Percentiles rank a stretch among this genome's conserved stretches.
These are phyloP conservation scores for Diaporthe humulicola DNA, from an alignment of 2,329 filamentous ascomycete genomes.

Conservation along the genomic window DNA sequence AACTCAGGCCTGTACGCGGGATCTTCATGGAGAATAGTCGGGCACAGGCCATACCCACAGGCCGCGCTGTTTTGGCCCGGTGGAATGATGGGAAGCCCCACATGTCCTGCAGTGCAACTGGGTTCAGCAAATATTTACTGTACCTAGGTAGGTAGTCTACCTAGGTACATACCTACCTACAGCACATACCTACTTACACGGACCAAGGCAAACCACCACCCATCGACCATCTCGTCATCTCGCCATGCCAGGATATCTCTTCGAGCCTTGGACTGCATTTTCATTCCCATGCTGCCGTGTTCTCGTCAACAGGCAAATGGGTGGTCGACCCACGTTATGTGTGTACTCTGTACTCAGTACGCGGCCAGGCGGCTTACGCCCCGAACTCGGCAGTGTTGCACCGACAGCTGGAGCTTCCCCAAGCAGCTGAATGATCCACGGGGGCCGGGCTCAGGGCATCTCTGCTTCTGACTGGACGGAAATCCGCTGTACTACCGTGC, in stretches of 20 bases:
- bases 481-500: not conserved
- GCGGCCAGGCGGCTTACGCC: not conserved
- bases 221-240: too few species aligned
- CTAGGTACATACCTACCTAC: too few species aligned
- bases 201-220: too few species aligned
- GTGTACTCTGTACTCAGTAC: too few species aligned
- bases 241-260: not conserved
- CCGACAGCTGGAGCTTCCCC: not conserved
- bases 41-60: not conserved
- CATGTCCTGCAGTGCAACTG: not conserved
- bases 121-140: too few species aligned
- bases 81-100: not conserved
- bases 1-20: too few species aligned
- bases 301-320: not conserved
- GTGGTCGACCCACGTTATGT: too few species aligned
- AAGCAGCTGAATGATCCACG: not conserved
- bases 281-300: not conserved
- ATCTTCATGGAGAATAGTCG: not conserved
- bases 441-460: not conserved
- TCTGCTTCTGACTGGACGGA: constrained; percentile 1
- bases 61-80: not conserved
- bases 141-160: too few species aligned
- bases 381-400: not conserved
- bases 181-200: too few species aligned
- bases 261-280: not conserved